Percentiles rank a stretch among this genome's conserved stretches.
Conservation (phyloP, 345 rosid species). For the Pseudoturritis turrita region DNA sequence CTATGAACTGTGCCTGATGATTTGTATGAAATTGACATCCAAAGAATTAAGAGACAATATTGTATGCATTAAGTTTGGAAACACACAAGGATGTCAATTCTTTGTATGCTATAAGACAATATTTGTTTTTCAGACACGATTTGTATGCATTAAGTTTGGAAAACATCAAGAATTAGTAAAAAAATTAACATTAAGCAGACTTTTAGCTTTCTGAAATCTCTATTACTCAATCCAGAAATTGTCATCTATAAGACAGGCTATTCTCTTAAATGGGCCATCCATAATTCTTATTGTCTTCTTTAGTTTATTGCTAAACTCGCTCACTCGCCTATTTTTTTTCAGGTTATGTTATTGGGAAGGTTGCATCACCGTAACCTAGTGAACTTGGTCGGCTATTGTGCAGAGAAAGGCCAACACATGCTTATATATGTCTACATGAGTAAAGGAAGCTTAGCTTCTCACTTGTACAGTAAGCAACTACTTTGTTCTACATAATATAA, state of each 20-base stretch:
- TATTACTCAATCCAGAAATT: neutral
- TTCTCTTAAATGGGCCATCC: neutral
- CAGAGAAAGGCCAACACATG: conserved; percentile 93
- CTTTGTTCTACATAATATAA: neutral
- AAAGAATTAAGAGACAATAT: no score
- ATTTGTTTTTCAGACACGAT: no score
- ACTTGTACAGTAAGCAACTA: conserved; percentile 70
- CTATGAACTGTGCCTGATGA: neutral
- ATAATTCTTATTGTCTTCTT: neutral
- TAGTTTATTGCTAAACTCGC: neutral
- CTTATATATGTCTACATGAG: conserved; percentile 96
- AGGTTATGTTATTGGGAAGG: conserved; percentile 96
- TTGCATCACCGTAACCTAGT: conserved; percentile 96
- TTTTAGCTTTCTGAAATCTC: neutral
- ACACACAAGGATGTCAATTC: no score
- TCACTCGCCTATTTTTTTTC: conserved; percentile 1
- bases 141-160: no score
- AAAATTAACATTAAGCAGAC: neutral
- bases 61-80: no score
- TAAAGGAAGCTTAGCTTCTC: conserved; percentile 95
- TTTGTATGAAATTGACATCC: neutral
- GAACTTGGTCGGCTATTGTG: conserved; percentile 93
- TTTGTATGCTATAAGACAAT: no score
- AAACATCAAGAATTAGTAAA: neutral
- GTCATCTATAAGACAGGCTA: neutral